Evolutionary conservation across 2,329 filamentous ascomycete species (phyloP), one percentile per base, ranked within the genome.

Genomic region (Achaetomium macrosporum): DNA sequence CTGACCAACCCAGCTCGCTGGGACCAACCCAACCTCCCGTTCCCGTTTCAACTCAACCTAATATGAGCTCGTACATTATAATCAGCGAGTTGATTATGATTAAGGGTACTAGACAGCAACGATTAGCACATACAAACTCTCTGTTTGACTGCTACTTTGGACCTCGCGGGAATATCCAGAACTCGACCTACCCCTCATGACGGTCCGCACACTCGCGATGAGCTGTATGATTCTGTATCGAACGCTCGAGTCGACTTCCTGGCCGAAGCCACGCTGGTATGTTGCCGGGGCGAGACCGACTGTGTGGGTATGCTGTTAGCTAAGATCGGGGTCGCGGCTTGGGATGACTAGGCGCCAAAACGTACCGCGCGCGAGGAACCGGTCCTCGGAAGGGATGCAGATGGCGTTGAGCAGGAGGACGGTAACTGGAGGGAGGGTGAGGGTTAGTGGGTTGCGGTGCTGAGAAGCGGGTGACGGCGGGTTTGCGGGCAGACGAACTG

Each of bases 361-460:
- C 77, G 61, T 83, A 90, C 87, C 90, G 71, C 89, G 83, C 53
- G 74, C 86, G 56, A 90, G 82, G 65, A 90, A 88, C 54, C 85
- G 79, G 70, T 88, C 85, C 77, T 89, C 87, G 54, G 85, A 89
- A 57, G 90, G 79, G 63, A 91, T 81, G 51, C 86, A 85, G 65
- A 66, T 86, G 61, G 90, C 89, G 72, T 99, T 99, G 72, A 93
- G 84, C 68, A 97, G 81, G 65, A 97, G 88, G 68, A 95, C 78
- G 62, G 83, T 80, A 61, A 92, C 88, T 90, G 65, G 25, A 43
- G 31, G 10, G 45, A 13, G 8, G 17, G 13, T n/a, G n/a, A 37
- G 11, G 5, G 33, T 30, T 11, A 43, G 44, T 16, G 17, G 5
- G n/a, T n/a, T n/a, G n/a, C n/a, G n/a, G 20, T 15, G 35, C 6